Evolutionary conservation across 2,329 filamentous ascomycete genomes (phyloP).

Genomic region (Talaromyces sp.): DNA sequence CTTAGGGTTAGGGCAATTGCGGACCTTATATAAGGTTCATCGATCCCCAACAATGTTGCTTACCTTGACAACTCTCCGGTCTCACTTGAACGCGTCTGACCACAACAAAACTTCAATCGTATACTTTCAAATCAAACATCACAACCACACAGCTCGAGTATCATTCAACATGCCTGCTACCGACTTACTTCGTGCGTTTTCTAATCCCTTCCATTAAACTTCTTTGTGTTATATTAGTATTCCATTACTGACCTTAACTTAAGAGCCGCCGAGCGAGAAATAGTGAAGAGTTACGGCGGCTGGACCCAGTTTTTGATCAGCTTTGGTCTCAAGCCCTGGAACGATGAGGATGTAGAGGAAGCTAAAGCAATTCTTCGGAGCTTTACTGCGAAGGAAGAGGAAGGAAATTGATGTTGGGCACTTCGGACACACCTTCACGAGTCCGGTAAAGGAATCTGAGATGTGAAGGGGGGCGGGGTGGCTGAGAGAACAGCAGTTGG

Average conservation of each 20-base stretch:
- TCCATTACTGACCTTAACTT: not conserved
- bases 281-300: constrained; percentile 26
- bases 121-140: not conserved
- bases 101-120: not conserved
- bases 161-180: constrained; percentile 5
- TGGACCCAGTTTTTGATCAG: constrained; percentile 24
- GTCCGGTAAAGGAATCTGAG: not conserved
- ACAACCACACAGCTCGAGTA: not conserved
- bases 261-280: constrained; percentile 24
- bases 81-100: not conserved
- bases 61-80: too few species aligned
- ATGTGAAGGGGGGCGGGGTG: not conserved
- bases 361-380: constrained; percentile 14
- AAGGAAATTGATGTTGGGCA: not conserved
- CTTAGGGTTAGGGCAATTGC: not conserved
- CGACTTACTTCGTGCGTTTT: not conserved
- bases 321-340: constrained; percentile 24
- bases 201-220: not conserved
- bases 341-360: constrained; percentile 22
- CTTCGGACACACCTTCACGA: not conserved
- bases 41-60: not conserved
- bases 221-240: too few species aligned
- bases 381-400: not conserved
- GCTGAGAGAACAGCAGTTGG: too few species aligned
- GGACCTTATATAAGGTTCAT: not conserved